phyloP scores from a whole-genome alignment of 2,329 filamentous ascomycete genomes.

The Xylaria sp. region DNA sequence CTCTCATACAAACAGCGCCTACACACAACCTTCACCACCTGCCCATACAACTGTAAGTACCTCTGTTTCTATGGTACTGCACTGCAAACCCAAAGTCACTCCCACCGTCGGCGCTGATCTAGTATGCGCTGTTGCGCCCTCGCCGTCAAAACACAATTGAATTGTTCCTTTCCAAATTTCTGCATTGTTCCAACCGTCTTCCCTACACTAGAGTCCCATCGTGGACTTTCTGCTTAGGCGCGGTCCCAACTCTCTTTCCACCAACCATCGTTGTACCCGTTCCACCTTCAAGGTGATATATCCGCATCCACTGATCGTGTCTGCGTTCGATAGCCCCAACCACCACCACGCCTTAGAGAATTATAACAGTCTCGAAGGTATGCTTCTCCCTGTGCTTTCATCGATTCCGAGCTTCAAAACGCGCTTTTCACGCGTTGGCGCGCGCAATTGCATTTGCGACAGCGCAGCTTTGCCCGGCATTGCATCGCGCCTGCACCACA shows the following conservation, averaged over 20 bases:
- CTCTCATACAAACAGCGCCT: constrained; percentile 53
- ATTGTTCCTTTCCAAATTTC: constrained; percentile 8
- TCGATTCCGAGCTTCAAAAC: constrained; percentile 42
- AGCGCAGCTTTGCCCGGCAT: no score
- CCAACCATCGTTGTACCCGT: constrained; percentile 28
- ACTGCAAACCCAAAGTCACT: constrained; percentile 47
- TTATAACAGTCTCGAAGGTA: constrained; percentile 40
- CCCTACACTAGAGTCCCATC: constrained; percentile 18
- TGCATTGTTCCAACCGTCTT: constrained; percentile 14
- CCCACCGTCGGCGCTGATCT: constrained; percentile 8
- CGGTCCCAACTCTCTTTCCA: constrained; percentile 22
- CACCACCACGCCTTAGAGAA: constrained; percentile 30
- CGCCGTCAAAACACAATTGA: constrained; percentile 12
- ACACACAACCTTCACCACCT: constrained; percentile 46
- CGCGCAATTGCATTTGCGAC: constrained; percentile 47
- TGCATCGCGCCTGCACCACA: constrained; percentile 26
- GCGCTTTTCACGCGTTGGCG: constrained; percentile 36
- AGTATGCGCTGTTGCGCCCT: constrained; percentile 1
- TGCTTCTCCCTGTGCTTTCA: constrained; percentile 32
- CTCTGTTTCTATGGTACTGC: constrained; percentile 42
- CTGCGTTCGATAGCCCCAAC: constrained; percentile 39
- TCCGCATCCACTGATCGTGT: constrained; percentile 33
- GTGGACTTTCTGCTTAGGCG: constrained; percentile 4
- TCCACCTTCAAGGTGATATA: constrained; percentile 12
- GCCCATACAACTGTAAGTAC: constrained; percentile 57